Base-by-base conservation (phyloP, 257 asterid genomes). In the Jasminum sambac region DNA sequence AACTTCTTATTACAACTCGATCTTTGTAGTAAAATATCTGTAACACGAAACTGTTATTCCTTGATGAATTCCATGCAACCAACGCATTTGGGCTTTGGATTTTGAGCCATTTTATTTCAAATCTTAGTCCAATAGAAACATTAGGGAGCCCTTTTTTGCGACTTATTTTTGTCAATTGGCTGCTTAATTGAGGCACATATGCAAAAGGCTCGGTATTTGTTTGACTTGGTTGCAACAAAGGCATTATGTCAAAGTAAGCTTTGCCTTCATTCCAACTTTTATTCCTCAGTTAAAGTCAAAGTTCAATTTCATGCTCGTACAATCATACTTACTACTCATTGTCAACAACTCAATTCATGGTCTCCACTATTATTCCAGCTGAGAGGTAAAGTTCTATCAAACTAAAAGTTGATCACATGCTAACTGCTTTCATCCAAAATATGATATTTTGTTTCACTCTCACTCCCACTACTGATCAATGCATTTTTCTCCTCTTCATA, bases 221-320 rank as follows among this genome's bases (percentile, higher is more conserved):
- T 21, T 48, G 19, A 19, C 34, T 55, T 11, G 11, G 43, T 24
- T 43, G 16, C 64, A 14, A 42, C 39, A 34, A 21, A 6, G 11
- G 14, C 67, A 64, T 69, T 38, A 26, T 69, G 17, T 24, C 43
- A 36, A 72, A n/a, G 19, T 10, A 23, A 55, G 36, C 36, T 30
- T 30, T 30, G 36, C 36, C 36, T 30, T 30, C 4, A 30, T 30
- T 30, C 36, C 36, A 30, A 1, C 36, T 30, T 30, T 30, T 30
- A 30, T 4, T 30, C 1, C 36, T 30, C 36, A 30, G 4, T 30
- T 4, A 4, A 30, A 30, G 36, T 30, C 4, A 30, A 30, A 30
- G 2, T 30, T 1, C 4, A 30, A 30, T 30, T 30, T 30, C 36
- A 30, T n/a, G n/a, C 1, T 30, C 36, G 4, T 4, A 30, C 36